Percentiles rank a stretch among this genome's conserved stretches.
phyloP scores from a whole-genome alignment of 2,329 filamentous ascomycete genomes.

The Colletotrichum zoysiae region DNA sequence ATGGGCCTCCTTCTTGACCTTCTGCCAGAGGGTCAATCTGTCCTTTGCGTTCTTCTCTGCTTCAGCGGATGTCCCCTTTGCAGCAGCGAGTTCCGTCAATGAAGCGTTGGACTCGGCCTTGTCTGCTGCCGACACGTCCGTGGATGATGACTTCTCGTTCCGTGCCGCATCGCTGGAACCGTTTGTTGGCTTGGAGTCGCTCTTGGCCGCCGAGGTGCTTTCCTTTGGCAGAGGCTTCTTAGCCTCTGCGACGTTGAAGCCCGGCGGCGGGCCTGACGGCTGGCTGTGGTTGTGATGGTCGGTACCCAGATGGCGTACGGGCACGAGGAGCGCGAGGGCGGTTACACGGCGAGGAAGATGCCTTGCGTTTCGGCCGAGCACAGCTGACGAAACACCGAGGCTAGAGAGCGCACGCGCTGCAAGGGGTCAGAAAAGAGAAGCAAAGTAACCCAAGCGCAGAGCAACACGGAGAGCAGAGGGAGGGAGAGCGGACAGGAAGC shows the following conservation, averaged over 20 bases:
- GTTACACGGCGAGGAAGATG: constrained; percentile 60
- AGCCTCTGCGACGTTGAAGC: constrained; percentile 90
- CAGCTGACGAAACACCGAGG: constrained; percentile 60
- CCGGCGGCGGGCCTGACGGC: constrained; percentile 79
- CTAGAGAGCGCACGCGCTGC: constrained; percentile 62
- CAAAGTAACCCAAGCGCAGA: constrained; percentile 4
- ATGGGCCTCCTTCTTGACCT: constrained; percentile 91
- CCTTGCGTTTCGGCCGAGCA: constrained; percentile 61
- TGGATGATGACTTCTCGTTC: constrained; percentile 46
- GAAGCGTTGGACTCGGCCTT: constrained; percentile 57
- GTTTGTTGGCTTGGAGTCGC: constrained; percentile 50
- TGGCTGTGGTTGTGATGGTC: constrained; percentile 67
- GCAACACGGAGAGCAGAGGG: constrained; percentile 13
- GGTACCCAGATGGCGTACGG: constrained; percentile 68
- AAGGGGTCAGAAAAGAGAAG: constrained; percentile 46
- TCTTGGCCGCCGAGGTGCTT: constrained; percentile 51
- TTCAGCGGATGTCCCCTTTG: constrained; percentile 71
- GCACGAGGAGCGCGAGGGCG: constrained; percentile 69
- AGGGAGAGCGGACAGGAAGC: constrained; percentile 27
- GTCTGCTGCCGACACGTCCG: constrained; percentile 47
- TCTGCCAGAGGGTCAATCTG: constrained; percentile 90
- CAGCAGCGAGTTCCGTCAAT: constrained; percentile 72
- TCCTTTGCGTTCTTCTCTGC: constrained; percentile 76
- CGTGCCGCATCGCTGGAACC: constrained; percentile 38
- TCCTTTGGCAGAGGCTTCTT: constrained; percentile 83